Percentiles rank a stretch among this genome's conserved stretches.
Evolutionary conservation across 108 stramenopile genomes (phyloP).

Genomic region (Cyclotella choctawhatcheeana): DNA sequence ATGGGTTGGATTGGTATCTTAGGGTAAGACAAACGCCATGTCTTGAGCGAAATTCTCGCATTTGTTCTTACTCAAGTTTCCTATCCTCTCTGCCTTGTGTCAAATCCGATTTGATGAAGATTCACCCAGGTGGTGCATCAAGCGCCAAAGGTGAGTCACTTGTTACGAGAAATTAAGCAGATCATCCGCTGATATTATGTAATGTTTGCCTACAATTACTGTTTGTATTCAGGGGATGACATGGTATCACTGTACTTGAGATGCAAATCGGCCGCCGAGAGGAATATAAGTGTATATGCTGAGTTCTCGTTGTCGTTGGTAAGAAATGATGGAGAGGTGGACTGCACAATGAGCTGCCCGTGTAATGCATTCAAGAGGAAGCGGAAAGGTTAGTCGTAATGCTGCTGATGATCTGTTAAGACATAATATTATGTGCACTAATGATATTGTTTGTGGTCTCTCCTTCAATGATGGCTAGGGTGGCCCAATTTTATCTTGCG

Average conservation of each 20-base stretch:
- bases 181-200: too few species aligned
- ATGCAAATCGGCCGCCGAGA: constrained; percentile 26
- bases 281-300: constrained; percentile 11
- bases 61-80: too few species aligned
- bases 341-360: constrained; percentile 19
- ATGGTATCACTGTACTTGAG: constrained; percentile 28
- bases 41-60: too few species aligned
- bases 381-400: constrained; percentile 11
- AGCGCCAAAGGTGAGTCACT: too few species aligned
- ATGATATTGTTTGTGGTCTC: too few species aligned
- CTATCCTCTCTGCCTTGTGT: too few species aligned
- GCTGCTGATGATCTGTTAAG: neutral
- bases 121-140: constrained; percentile 27
- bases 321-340: constrained; percentile 7
- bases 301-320: constrained; percentile 27
- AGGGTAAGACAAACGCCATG: too few species aligned
- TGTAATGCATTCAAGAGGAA: constrained; percentile 25
- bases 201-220: too few species aligned
- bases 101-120: too few species aligned
- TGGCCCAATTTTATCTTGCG: constrained; percentile 21
- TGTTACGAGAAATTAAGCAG: too few species aligned
- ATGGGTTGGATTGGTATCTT: constrained; percentile 34
- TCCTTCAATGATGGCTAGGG: too few species aligned
- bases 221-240: constrained; percentile 1
- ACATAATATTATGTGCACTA: neutral